phyloP scores from a whole-genome alignment of 2,329 filamentous ascomycete species.

The Ophiostoma piceae region DNA sequence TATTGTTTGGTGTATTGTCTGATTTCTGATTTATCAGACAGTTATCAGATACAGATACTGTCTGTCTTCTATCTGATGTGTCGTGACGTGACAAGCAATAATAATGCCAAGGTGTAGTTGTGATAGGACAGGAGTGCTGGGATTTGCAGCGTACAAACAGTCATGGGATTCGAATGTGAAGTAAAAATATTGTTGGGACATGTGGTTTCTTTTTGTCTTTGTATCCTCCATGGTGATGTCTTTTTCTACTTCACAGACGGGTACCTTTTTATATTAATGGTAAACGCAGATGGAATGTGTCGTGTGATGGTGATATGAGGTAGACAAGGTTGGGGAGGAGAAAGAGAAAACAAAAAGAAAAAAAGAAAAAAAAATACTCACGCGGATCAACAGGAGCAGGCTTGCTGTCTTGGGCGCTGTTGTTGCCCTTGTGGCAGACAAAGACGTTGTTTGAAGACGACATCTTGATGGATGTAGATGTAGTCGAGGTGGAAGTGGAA shows the following conservation, averaged over 20 bases:
- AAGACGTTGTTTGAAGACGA: background rate
- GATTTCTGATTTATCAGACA: too few species aligned
- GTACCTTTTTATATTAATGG: slow-evolving; percentile 1
- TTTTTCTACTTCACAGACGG: background rate
- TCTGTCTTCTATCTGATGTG: too few species aligned
- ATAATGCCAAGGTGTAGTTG: background rate
- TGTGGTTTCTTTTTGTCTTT: background rate
- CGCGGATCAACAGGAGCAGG: slow-evolving; percentile 20
- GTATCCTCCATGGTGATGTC: background rate
- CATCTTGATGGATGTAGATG: background rate
- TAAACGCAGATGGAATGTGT: slow-evolving; percentile 12
- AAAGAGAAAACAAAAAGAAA: background rate
- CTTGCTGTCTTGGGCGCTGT: slow-evolving; percentile 15
- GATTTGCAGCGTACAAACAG: background rate
- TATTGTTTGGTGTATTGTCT: background rate
- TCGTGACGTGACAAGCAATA: too few species aligned
- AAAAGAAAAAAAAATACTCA: background rate
- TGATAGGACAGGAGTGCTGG: background rate
- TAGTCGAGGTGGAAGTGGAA: background rate
- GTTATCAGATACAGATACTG: too few species aligned
- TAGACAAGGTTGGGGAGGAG: background rate
- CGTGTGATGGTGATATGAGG: slow-evolving; percentile 16
- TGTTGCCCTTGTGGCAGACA: slow-evolving; percentile 6
- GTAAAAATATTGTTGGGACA: background rate
- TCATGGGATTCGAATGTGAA: background rate